A percentile compares a stretch with the other conserved stretches of the same genome.
Evolutionary conservation across 225 moss, liverwort and hornwort genomes (phyloP).

Genomic region (Antitrichia curtipendula): DNA sequence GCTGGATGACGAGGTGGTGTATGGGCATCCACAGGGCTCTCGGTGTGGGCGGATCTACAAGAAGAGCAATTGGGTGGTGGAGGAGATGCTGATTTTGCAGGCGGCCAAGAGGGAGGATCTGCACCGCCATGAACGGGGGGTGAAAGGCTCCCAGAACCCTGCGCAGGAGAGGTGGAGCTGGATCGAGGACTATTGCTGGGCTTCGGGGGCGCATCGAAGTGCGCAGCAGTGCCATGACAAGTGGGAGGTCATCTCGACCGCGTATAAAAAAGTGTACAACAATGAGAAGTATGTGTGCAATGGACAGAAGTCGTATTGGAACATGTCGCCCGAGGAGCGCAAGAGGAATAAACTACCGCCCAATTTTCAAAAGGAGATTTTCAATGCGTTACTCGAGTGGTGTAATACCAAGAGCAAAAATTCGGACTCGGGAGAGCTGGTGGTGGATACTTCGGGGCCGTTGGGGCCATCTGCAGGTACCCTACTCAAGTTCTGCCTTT

Average conservation of each 20-base stretch:
- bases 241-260: constrained; percentile 70
- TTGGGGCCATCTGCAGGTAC: constrained; percentile 14
- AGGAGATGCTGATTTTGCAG: constrained; percentile 68
- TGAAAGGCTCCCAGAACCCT: constrained; percentile 37
- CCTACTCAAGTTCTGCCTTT: background rate
- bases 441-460: constrained; percentile 51
- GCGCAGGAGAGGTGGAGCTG: constrained; percentile 72
- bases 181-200: constrained; percentile 79
- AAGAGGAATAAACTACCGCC: constrained; percentile 58
- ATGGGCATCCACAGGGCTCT: constrained; percentile 30
- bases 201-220: constrained; percentile 39
- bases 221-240: constrained; percentile 81
- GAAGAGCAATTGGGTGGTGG: constrained; percentile 68
- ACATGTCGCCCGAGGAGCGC: constrained; percentile 58
- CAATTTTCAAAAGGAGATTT: constrained; percentile 58
- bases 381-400: constrained; percentile 59
- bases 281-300: constrained; percentile 41
- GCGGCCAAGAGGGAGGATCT: constrained; percentile 63
- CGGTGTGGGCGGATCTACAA: constrained; percentile 56
- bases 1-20: constrained; percentile 37
- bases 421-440: constrained; percentile 52
- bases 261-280: constrained; percentile 61
- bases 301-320: constrained; percentile 64
- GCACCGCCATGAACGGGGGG: constrained; percentile 41
- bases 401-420: constrained; percentile 50